Percentiles rank a stretch among this genome's conserved stretches.
Evolutionary conservation across 2,329 filamentous ascomycete genomes (phyloP).

Genomic region (Juglanconis sp.): DNA sequence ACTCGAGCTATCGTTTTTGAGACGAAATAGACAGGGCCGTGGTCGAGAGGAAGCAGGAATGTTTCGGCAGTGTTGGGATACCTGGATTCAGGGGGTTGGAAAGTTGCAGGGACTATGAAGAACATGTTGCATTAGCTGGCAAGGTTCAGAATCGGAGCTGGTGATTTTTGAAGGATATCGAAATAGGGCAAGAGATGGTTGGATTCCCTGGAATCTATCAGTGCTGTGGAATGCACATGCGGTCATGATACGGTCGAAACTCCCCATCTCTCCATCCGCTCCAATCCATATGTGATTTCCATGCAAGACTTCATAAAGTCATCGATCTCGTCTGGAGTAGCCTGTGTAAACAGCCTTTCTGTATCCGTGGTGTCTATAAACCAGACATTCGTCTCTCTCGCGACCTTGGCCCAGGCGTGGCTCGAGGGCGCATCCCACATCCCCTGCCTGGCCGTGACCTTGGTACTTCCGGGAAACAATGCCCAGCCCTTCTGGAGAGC

Average conservation of each 20-base stretch:
- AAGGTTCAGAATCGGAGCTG: no score
- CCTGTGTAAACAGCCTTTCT: background rate
- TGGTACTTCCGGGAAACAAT: background rate
- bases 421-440: constrained; percentile 13
- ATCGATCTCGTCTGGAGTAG: constrained; percentile 1
- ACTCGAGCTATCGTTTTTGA: no score
- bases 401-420: constrained; percentile 3
- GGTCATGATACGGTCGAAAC: background rate
- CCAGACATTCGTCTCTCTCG: background rate
- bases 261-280: constrained; percentile 12
- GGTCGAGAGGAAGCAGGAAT: no score
- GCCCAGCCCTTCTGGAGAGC: constrained; percentile 1
- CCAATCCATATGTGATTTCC: constrained; percentile 4
- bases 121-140: no score
- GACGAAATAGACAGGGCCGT: no score
- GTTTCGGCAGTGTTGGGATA: no score
- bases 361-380: background rate
- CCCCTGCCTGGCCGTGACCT: background rate
- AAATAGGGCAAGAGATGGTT: no score
- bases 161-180: no score
- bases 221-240: no score
- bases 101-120: no score
- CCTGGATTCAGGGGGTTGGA: no score
- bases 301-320: constrained; percentile 2
- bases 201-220: no score